Conservation (phyloP, 306 rosid species). For the Citrullus amarus region DNA sequence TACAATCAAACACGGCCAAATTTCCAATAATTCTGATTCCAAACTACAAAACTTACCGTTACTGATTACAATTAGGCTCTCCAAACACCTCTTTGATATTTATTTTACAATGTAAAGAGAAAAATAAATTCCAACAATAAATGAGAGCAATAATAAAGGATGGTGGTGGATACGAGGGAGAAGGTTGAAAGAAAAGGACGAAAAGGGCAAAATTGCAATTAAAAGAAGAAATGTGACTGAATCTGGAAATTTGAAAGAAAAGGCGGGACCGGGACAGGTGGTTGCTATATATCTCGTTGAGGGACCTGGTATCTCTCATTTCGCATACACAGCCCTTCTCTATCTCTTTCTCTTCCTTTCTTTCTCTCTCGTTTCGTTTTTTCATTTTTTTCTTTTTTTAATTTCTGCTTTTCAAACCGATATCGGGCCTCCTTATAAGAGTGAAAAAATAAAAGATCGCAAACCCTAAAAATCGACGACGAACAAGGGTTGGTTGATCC, state of each 20-base stretch:
- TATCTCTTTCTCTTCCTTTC: neutral
- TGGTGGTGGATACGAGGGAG: neutral
- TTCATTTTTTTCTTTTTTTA: no score
- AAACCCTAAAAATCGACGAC: neutral
- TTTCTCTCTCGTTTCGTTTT: neutral
- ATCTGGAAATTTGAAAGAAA: neutral
- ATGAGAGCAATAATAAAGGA: neutral
- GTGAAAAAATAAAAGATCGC: neutral
- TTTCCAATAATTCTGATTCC: no score
- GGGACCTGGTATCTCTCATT: neutral
- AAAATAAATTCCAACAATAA: neutral
- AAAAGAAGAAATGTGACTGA: neutral
- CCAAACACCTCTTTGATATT: no score
- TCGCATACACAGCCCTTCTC: neutral
- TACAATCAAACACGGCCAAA: no score
- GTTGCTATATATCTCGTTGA: neutral
- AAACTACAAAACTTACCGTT: no score
- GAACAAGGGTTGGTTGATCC: neutral
- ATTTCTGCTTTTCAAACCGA: neutral
- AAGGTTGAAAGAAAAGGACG: neutral
- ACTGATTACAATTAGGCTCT: no score
- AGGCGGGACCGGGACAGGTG: conserved; percentile 8
- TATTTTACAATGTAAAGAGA: neutral
- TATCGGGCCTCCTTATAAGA: neutral
- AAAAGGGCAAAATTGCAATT: neutral